These are phyloP conservation scores for Backusella tuberculispora DNA, from an alignment of 192 early-diverging fungal species.

Conservation along the genomic window DNA sequence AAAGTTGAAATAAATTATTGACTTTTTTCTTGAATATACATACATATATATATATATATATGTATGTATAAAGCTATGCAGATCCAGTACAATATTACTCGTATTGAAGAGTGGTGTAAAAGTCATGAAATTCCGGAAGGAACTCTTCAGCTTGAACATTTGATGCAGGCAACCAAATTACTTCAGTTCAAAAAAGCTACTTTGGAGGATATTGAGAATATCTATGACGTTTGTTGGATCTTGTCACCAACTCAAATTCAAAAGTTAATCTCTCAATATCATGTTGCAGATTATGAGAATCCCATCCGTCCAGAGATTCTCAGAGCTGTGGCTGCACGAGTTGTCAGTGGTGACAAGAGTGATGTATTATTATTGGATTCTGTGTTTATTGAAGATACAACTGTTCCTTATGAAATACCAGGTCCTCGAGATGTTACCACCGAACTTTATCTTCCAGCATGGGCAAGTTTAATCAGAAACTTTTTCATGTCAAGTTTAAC, in stretches of 20 bases:
- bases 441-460: slow-evolving; percentile 21
- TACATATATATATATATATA: background rate
- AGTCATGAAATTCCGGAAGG: slow-evolving; percentile 89
- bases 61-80: slow-evolving; percentile 71
- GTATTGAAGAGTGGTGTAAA: slow-evolving; percentile 99
- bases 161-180: slow-evolving; percentile 96
- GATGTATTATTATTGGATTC: slow-evolving; percentile 89
- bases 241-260: slow-evolving; percentile 96
- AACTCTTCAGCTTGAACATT: slow-evolving; percentile 86
- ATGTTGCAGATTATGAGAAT: slow-evolving; percentile 93
- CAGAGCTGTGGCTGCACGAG: slow-evolving; percentile 83
- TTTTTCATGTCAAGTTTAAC: background rate
- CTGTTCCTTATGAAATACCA: slow-evolving; percentile 55
- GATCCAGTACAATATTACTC: slow-evolving; percentile 97
- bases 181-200: slow-evolving; percentile 89
- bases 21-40: background rate
- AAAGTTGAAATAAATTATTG: background rate
- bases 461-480: background rate
- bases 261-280: slow-evolving; percentile 94
- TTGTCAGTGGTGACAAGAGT: slow-evolving; percentile 81
- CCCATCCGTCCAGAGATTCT: slow-evolving; percentile 87
- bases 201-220: slow-evolving; percentile 91
- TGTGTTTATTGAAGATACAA: slow-evolving; percentile 59
- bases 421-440: slow-evolving; percentile 42
- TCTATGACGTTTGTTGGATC: slow-evolving; percentile 98